Percentiles rank a stretch among this genome's conserved stretches.
phyloP scores from a whole-genome alignment of 2,329 filamentous ascomycete species.

The Helminthosporium solani region DNA sequence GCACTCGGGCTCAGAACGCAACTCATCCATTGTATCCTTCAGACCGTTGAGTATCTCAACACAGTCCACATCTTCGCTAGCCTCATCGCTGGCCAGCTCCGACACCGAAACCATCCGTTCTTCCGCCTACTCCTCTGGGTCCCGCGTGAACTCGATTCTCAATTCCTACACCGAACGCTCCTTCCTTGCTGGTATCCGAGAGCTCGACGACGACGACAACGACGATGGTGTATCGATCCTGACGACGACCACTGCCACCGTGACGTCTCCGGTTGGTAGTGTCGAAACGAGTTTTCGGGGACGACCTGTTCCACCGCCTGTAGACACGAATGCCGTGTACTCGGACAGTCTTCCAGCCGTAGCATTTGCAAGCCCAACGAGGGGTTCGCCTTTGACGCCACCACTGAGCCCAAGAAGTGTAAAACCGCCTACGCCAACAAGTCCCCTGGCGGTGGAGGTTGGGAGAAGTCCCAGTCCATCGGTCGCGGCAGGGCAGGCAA shows the following conservation, averaged over 20 bases:
- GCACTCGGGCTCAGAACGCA: slow-evolving; percentile 27
- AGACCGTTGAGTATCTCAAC: slow-evolving; percentile 28
- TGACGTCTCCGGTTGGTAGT: not conserved
- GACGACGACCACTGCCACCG: slow-evolving; percentile 15
- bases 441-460: slow-evolving; percentile 8
- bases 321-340: slow-evolving; percentile 18
- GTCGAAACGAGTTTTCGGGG: slow-evolving; percentile 6
- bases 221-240: slow-evolving; percentile 26
- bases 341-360: not conserved
- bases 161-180: slow-evolving; percentile 35
- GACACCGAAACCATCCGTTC: slow-evolving; percentile 32
- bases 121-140: slow-evolving; percentile 16
- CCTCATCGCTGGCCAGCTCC: slow-evolving; percentile 14
- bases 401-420: slow-evolving; percentile 2
- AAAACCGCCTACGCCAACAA: slow-evolving; percentile 8
- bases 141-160: slow-evolving; percentile 32
- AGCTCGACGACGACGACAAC: slow-evolving; percentile 21
- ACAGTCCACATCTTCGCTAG: slow-evolving; percentile 19
- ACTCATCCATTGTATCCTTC: slow-evolving; percentile 30
- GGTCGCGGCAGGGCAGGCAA: slow-evolving; percentile 13
- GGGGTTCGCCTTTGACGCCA: slow-evolving; percentile 1
- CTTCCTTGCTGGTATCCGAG: slow-evolving; percentile 32
- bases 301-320: slow-evolving; percentile 9
- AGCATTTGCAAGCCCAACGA: slow-evolving; percentile 5
- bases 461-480: slow-evolving; percentile 19